These are phyloP conservation scores for Drechslera avenae DNA, from an alignment of 2,329 filamentous ascomycete genomes.

Conservation along the genomic window DNA sequence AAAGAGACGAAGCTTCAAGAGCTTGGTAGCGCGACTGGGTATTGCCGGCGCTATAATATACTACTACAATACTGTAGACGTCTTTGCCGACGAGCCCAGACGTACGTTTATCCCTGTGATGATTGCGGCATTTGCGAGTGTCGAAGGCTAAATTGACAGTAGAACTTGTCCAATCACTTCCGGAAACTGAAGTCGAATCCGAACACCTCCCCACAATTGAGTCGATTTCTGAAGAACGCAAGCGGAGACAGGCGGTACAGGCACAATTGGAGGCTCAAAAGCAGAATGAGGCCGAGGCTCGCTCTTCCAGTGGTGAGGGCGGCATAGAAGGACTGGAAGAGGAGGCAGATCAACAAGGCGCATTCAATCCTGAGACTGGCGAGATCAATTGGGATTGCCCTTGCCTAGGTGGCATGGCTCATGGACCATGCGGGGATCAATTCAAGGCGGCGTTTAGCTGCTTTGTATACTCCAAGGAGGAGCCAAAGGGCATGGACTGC, in stretches of 20 bases:
- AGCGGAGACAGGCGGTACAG: constrained; percentile 40
- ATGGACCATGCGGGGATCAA: constrained; percentile 93
- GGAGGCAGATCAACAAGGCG: constrained; percentile 84
- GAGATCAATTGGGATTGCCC: constrained; percentile 99
- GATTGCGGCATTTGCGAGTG: neutral
- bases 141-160: neutral
- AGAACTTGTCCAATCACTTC: constrained; percentile 39
- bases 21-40: constrained; percentile 72
- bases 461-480: constrained; percentile 93
- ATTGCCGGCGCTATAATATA: constrained; percentile 79
- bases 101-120: constrained; percentile 59
- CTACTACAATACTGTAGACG: constrained; percentile 88
- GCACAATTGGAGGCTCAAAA: constrained; percentile 38
- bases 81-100: constrained; percentile 82
- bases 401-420: constrained; percentile 94
- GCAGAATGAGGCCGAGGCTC: constrained; percentile 23
- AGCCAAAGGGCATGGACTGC: constrained; percentile 97
- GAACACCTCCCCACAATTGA: constrained; percentile 54
- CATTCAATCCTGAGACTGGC: constrained; percentile 97
- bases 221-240: constrained; percentile 50
- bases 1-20: constrained; percentile 83
- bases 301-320: constrained; percentile 23
- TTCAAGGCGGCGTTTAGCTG: constrained; percentile 97
- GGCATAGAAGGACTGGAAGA: constrained; percentile 69
- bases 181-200: constrained; percentile 49